A percentile compares a stretch with the other conserved stretches of the same genome.
phyloP scores from a whole-genome alignment of 2,329 filamentous ascomycete species.

The Fusarium tjaetaba region DNA sequence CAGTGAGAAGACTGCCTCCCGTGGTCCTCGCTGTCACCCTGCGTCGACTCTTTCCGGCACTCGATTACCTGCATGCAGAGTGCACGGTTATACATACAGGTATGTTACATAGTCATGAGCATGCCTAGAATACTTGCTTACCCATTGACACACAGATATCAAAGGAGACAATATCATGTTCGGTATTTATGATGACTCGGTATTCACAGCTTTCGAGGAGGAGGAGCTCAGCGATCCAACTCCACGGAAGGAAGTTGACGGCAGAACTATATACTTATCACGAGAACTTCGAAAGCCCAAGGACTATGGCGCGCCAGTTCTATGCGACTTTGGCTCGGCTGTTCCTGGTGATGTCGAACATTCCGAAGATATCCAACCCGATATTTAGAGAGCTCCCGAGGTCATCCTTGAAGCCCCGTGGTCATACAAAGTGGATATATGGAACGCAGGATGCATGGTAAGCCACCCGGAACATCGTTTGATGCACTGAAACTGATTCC shows the following conservation, averaged over 20 bases:
- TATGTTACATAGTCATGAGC: slow-evolving; percentile 15
- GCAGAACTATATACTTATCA: slow-evolving; percentile 55
- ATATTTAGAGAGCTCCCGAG: slow-evolving; percentile 55
- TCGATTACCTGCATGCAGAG: slow-evolving; percentile 59
- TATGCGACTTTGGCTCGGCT: slow-evolving; percentile 63
- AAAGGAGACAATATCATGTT: slow-evolving; percentile 60
- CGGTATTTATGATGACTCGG: slow-evolving; percentile 51
- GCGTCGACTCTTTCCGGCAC: slow-evolving; percentile 52
- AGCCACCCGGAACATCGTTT: slow-evolving; percentile 11
- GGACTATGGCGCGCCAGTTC: slow-evolving; percentile 47
- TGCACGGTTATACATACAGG: slow-evolving; percentile 58
- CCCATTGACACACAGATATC: slow-evolving; percentile 50
- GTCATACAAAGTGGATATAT: slow-evolving; percentile 61
- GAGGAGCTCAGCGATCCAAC: slow-evolving; percentile 51
- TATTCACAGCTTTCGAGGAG: slow-evolving; percentile 52
- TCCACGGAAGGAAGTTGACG: slow-evolving; percentile 54
- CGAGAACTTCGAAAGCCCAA: slow-evolving; percentile 50
- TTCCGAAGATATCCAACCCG: slow-evolving; percentile 51
- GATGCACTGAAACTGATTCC: background rate
- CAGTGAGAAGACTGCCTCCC: slow-evolving; percentile 48
- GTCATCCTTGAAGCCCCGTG: slow-evolving; percentile 59
- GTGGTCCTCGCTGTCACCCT: slow-evolving; percentile 50
- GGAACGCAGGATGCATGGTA: slow-evolving; percentile 63
- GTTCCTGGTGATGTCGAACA: slow-evolving; percentile 48
- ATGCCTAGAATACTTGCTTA: fast-evolving